phyloP scores from a whole-genome alignment of 2,329 filamentous ascomycete genomes.

The Talaromyces pinophilus region DNA sequence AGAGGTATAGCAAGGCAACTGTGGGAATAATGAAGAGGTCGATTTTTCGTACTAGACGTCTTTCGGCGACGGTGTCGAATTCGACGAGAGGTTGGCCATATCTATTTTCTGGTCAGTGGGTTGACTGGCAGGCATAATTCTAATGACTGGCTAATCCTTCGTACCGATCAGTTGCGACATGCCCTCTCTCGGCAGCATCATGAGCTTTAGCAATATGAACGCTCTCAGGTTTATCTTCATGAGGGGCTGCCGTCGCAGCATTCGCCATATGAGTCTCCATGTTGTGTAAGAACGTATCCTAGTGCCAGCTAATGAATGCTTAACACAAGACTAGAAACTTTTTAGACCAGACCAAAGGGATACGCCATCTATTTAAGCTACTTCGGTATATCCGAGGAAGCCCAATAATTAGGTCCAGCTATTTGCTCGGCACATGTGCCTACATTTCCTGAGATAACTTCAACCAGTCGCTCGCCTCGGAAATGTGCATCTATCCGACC shows the following conservation, averaged over 20 bases:
- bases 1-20: conserved; percentile 66
- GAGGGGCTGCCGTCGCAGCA: background rate
- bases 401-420: background rate
- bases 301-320: background rate
- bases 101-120: conserved; percentile 31
- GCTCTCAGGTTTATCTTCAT: conserved; percentile 1
- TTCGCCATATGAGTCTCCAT: background rate
- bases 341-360: background rate
- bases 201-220: conserved; percentile 27
- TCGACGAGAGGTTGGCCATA: conserved; percentile 54
- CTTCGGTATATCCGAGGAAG: background rate
- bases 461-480: background rate
- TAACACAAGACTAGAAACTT: background rate
- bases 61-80: conserved; percentile 61
- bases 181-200: conserved; percentile 48
- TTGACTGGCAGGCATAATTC: background rate
- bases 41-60: conserved; percentile 62
- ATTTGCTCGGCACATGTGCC: background rate
- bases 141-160: conserved; percentile 7
- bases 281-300: background rate
- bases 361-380: background rate
- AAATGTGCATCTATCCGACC: background rate
- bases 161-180: conserved; percentile 53
- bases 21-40: conserved; percentile 67
- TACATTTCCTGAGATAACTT: background rate